phyloP scores from a whole-genome alignment of 768 basidiomycete species.

The Amanita muscaria region DNA sequence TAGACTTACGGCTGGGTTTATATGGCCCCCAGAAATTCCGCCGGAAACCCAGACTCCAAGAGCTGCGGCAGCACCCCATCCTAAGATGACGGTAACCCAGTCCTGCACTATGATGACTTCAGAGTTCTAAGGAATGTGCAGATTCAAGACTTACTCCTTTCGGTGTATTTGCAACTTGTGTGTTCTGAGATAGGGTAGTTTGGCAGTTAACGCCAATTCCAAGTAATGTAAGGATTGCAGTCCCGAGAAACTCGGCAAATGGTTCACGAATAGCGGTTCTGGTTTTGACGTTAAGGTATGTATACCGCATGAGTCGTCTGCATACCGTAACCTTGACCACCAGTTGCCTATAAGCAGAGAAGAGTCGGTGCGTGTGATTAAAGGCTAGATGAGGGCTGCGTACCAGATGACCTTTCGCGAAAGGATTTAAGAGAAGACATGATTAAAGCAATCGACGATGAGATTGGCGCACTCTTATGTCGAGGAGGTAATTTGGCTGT shows the following conservation, averaged over 20 bases:
- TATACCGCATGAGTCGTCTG: not conserved
- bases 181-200: constrained; percentile 37
- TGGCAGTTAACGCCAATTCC: constrained; percentile 53
- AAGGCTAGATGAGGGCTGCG: too few species aligned
- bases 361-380: too few species aligned
- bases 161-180: constrained; percentile 34
- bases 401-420: too few species aligned
- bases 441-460: too few species aligned
- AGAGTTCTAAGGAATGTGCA: too few species aligned
- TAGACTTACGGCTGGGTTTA: constrained; percentile 56
- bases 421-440: too few species aligned
- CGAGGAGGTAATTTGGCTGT: too few species aligned
- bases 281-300: too few species aligned
- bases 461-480: too few species aligned
- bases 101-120: not conserved
- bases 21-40: constrained; percentile 66
- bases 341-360: constrained; percentile 24
- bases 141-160: constrained; percentile 43
- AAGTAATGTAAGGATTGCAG: constrained; percentile 49
- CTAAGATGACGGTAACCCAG: constrained; percentile 21
- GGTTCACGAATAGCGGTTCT: constrained; percentile 47
- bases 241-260: constrained; percentile 56
- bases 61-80: constrained; percentile 52
- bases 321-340: constrained; percentile 51
- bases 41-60: constrained; percentile 62